Percentiles rank a stretch among this genome's conserved stretches.
Conservation (phyloP, 176 grass and related monocot species). For the Oropetium thomaeum region DNA sequence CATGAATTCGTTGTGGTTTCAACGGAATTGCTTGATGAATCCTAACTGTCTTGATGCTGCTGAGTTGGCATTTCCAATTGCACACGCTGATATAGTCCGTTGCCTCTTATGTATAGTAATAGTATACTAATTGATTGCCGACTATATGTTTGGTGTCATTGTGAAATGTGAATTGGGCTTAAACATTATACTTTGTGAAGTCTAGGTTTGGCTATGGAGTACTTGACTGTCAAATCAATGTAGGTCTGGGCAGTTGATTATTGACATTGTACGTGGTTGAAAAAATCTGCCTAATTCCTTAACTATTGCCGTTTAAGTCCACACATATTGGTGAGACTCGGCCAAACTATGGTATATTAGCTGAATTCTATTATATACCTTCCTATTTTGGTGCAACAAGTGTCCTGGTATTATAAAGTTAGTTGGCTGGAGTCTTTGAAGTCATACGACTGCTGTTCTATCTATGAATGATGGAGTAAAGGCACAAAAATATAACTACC, state of each 20-base stretch:
- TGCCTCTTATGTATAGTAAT: not conserved
- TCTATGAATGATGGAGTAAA: not conserved
- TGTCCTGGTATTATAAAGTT: constrained; percentile 6
- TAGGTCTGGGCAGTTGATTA: constrained; percentile 12
- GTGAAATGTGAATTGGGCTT: constrained; percentile 1
- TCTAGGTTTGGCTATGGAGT: constrained; percentile 25
- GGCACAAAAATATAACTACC: not conserved
- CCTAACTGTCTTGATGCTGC: not conserved
- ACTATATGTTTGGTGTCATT: not conserved
- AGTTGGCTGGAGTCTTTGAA: not conserved
- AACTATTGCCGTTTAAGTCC: not conserved
- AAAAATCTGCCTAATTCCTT: constrained; percentile 18
- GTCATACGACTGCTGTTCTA: not conserved
- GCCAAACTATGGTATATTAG: not conserved
- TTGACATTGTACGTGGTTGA: constrained; percentile 31
- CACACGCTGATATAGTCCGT: not conserved
- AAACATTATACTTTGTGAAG: not conserved
- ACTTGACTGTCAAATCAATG: constrained; percentile 45
- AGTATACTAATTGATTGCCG: not conserved
- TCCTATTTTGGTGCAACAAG: constrained; percentile 18
- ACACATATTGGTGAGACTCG: not conserved
- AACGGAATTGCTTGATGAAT: constrained; percentile 3
- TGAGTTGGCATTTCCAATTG: not conserved
- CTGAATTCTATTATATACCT: not conserved
- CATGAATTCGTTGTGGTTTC: not conserved